Evolutionary conservation across 225 moss, liverwort and hornwort species (phyloP), one percentile per base, ranked within the genome.

Genomic region (Neckera pumila): DNA sequence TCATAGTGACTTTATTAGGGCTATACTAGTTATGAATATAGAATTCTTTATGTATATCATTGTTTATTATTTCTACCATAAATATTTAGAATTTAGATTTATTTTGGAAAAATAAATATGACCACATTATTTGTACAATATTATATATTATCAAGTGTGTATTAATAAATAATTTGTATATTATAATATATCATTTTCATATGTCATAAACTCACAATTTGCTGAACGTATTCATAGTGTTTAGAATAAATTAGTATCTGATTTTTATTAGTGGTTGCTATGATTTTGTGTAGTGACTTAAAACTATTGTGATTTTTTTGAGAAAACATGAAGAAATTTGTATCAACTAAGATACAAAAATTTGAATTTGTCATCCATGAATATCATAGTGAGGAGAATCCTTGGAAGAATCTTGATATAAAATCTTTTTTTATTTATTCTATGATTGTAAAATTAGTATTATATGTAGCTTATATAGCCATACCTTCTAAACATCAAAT

Each of bases 401-500:
- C n/a, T n/a, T n/a, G n/a, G n/a, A n/a, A n/a, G n/a, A n/a, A 38
- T 79, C 47, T 17, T 79, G 4, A 25, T 17, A 17, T 17, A 11
- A 56, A 34, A 13, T 21, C 1, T 49, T 11, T 56, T 56, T n/a
- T 6, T 11, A 0, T 25, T 56, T 25, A 78, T 78, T 78, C 10
- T 0, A n/a, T 26, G 26, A 10, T 56, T 17, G 26, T 26, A 25
- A 26, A n/a, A 56, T n/a, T 6, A 56, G 4, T n/a, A 10, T n/a
- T 6, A 26, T n/a, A 22, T n/a, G n/a, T n/a, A n/a, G n/a, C n/a
- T n/a, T n/a, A n/a, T 36, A 25, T 9, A 53, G 53, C 1, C 2
- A 43, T 36, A 36, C 6, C 10, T 0, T 1, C 1, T 3, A 15
- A 76, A 76, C 0, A 2, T 7, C 5, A 56, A 2, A 56, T 56